Conservation (phyloP, 768 basidiomycete species). For the Cystofilobasidium bisporidii region DNA sequence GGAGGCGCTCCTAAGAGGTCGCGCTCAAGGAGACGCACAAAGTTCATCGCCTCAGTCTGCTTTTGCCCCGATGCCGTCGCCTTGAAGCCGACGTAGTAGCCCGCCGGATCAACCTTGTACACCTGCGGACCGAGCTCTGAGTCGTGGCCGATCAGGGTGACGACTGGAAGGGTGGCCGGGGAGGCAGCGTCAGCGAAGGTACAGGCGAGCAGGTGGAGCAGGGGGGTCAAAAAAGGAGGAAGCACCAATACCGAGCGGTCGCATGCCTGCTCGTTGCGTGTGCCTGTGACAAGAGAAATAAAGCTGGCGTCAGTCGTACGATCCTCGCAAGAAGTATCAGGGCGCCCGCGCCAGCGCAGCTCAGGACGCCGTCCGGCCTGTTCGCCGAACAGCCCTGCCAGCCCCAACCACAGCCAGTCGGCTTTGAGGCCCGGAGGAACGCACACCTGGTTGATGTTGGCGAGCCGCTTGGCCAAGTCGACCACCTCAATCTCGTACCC, state of each 20-base stretch:
- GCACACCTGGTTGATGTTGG: slow-evolving; percentile 94
- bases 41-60: slow-evolving; percentile 97
- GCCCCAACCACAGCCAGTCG: too few relatives aligned
- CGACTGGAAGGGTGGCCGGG: slow-evolving; percentile 9
- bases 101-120: slow-evolving; percentile 97
- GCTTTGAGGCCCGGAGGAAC: background rate
- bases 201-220: background rate
- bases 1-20: too few relatives aligned
- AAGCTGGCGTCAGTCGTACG: too few relatives aligned
- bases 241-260: slow-evolving; percentile 84
- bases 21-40: too few relatives aligned
- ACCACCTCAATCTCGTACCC: slow-evolving; percentile 98
- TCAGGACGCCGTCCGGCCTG: too few relatives aligned
- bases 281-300: slow-evolving; percentile 36
- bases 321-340: too few relatives aligned
- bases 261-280: slow-evolving; percentile 93
- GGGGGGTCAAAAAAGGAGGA: background rate
- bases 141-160: slow-evolving; percentile 64
- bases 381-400: too few relatives aligned
- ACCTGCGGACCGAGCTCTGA: slow-evolving; percentile 86
- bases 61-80: slow-evolving; percentile 88
- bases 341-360: too few relatives aligned
- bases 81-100: slow-evolving; percentile 97
- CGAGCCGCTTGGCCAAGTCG: slow-evolving; percentile 83
- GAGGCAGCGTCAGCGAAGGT: background rate